Base-by-base conservation (phyloP, 2,329 filamentous ascomycete species). In the Fusarium devonianum region DNA sequence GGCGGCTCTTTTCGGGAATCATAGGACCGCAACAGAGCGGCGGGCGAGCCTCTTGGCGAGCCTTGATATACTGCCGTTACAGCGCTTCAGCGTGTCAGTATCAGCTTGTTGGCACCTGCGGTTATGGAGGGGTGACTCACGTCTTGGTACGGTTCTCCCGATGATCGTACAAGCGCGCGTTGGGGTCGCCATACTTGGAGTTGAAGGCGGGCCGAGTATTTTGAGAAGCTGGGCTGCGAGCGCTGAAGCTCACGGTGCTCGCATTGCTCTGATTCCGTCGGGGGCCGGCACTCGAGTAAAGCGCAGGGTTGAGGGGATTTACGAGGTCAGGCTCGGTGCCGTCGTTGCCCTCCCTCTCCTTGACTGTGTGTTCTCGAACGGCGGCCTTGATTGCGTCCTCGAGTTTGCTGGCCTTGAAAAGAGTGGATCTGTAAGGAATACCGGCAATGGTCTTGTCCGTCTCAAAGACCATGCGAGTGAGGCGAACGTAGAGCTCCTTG, bases 381-480 rank as follows among this genome's bases (percentile, higher is more conserved):
- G 89, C 92, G 63, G 95, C 89, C 68, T 85, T 86, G 65, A 97
- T 97, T 3, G 92, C 93, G 62, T 97, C 91, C 71, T 99, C 93
- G 35, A 99, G 79, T 71, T 91, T 93, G 29, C 91, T 96, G 9
- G 94, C 94, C 74, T 99, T 99, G 83, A 97, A 99, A 19, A 99
- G 75, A 0, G 94, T 99, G 5, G 90, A 91, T 25, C 92, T 87
- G 69, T 95, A 97, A 0, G 94, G 94, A 50, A 99, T 96, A 9
- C 94, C 94, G 23, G 90, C 91, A 63, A 99, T 89, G 4, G 93
- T 97, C 78, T 99, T 99, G 76, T 99, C 94, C 5, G 94, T 97
- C 75, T 97, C 89, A 66, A 99, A 99, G 2, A 99, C 94, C 71
- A 88, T 88, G 65, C 89, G 86, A 22, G 94, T 99, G 82, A 99